A percentile compares a stretch with the other conserved stretches of the same genome.
Conservation (phyloP, 1,139 yeast genomes). For the Spencermartinsiella ligniputridi region DNA sequence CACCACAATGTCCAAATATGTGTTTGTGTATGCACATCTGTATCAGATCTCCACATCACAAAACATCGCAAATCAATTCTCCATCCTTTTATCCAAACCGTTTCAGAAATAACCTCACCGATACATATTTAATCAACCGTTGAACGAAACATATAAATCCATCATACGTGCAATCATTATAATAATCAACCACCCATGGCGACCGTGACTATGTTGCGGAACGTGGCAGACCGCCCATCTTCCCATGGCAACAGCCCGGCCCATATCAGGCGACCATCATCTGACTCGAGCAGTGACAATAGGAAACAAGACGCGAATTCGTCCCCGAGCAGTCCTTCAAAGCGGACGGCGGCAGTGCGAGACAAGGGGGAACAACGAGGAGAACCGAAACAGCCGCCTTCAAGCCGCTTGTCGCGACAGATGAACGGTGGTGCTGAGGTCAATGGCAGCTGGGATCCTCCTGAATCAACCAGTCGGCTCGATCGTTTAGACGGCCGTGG, state of each 20-base stretch:
- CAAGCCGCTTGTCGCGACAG: not conserved
- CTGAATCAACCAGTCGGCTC: not conserved
- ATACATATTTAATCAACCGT: too few relatives aligned
- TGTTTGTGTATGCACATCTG: too few relatives aligned
- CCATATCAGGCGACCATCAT: not conserved
- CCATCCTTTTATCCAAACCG: too few relatives aligned
- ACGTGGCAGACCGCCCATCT: constrained; percentile 5
- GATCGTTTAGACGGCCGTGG: not conserved
- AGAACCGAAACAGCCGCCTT: not conserved
- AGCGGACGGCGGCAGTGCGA: not conserved
- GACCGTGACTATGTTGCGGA: constrained; percentile 18
- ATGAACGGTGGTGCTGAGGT: not conserved
- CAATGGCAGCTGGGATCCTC: not conserved
- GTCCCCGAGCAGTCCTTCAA: not conserved
- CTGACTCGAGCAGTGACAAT: not conserved
- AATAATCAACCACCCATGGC: constrained; percentile 13
- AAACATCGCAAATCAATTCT: too few relatives aligned
- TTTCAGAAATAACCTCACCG: too few relatives aligned
- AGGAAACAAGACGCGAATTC: not conserved
- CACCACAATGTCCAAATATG: too few relatives aligned
- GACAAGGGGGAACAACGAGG: not conserved
- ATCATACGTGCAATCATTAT: too few relatives aligned
- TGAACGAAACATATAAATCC: too few relatives aligned
- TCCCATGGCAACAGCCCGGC: not conserved
- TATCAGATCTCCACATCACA: too few relatives aligned